Evolutionary conservation across 2,329 filamentous ascomycete species (phyloP).

Genomic region (Fragosphaeria purpurea): DNA sequence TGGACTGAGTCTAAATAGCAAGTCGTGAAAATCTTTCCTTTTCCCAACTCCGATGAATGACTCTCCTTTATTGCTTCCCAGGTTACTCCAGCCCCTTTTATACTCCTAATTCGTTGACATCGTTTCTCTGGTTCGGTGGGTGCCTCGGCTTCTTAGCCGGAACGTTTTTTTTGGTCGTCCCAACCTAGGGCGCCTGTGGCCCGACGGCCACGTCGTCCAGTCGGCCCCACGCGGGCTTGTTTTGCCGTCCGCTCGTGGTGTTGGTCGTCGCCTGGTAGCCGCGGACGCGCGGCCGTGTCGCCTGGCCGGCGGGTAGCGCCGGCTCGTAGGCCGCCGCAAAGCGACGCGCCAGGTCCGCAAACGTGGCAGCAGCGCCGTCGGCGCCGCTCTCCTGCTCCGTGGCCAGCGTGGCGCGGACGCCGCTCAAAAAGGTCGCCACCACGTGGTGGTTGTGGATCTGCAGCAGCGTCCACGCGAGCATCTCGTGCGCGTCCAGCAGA

Average conservation of each 20-base stretch:
- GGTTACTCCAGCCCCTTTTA: too few species aligned
- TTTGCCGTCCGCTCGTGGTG: constrained; percentile 51
- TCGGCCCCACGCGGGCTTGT: constrained; percentile 54
- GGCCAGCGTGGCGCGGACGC: constrained; percentile 55
- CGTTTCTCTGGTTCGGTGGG: too few species aligned
- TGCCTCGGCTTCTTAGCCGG: too few species aligned
- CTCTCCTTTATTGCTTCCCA: too few species aligned
- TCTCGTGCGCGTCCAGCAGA: constrained; percentile 80
- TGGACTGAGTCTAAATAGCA: too few species aligned
- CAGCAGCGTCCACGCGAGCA: constrained; percentile 89
- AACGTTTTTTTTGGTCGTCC: too few species aligned
- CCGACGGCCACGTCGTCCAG: constrained; percentile 21
- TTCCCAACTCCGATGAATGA: too few species aligned
- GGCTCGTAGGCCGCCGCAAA: constrained; percentile 53
- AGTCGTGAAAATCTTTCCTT: too few species aligned
- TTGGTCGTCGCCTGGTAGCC: constrained; percentile 75
- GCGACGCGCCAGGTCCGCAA: constrained; percentile 38
- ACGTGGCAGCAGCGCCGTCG: constrained; percentile 40
- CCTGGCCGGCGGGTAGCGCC: constrained; percentile 62
- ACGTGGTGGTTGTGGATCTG: constrained; percentile 84
- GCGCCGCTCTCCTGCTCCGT: constrained; percentile 31
- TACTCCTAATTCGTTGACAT: too few species aligned
- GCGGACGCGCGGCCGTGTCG: constrained; percentile 66
- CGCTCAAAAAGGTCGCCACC: constrained; percentile 62
- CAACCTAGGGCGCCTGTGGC: too few species aligned